Percentiles rank a stretch among this genome's conserved stretches.
Evolutionary conservation across 345 rosid genomes (phyloP).

Genomic region (Pistacia atlantica): DNA sequence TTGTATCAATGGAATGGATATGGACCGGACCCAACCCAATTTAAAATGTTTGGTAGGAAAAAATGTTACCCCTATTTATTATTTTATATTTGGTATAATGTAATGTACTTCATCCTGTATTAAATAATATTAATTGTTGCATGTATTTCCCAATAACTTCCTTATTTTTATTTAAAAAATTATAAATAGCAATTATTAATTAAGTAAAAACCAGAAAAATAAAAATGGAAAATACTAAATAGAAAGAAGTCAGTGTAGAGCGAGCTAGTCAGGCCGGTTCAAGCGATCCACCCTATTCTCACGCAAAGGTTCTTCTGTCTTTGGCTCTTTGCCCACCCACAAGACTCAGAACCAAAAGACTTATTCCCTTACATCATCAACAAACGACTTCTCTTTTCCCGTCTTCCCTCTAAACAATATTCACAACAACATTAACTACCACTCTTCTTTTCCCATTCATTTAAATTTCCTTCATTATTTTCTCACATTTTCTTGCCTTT

Average conservation of each 20-base stretch:
- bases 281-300: conserved; percentile 34
- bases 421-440: conserved; percentile 3
- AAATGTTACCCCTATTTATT: too few relatives aligned
- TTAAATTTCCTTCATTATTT: too few relatives aligned
- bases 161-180: too few relatives aligned
- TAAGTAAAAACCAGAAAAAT: background rate
- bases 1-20: too few relatives aligned
- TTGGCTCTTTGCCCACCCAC: conserved; percentile 1
- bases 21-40: too few relatives aligned
- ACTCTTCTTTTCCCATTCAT: background rate
- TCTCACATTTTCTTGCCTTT: background rate
- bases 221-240: too few relatives aligned
- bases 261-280: conserved; percentile 27
- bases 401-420: background rate
- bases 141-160: too few relatives aligned
- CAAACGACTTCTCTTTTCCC: background rate
- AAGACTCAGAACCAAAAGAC: background rate
- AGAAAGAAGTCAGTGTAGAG: conserved; percentile 3
- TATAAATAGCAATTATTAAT: background rate
- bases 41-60: too few relatives aligned
- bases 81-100: too few relatives aligned
- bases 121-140: too few relatives aligned
- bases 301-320: conserved; percentile 24
- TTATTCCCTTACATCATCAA: background rate
- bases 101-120: too few relatives aligned